These are phyloP conservation scores for Candida railenensis DNA, from an alignment of 805 yeast species.

Conservation along the genomic window DNA sequence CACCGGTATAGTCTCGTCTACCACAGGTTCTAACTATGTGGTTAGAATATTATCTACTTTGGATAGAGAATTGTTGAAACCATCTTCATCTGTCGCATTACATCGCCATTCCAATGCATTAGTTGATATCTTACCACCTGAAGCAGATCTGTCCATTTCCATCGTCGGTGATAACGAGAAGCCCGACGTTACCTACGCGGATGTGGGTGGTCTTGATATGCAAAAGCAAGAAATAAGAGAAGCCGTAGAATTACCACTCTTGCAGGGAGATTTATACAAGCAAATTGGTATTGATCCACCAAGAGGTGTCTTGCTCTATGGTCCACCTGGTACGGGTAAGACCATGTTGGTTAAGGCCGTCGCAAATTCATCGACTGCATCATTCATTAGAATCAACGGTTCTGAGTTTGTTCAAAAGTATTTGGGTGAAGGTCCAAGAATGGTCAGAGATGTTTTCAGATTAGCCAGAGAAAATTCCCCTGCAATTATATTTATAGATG, in stretches of 20 bases:
- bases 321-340: constrained; percentile 99
- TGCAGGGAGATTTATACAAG: constrained; percentile 92
- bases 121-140: constrained; percentile 97
- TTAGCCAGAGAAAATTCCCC: constrained; percentile 98
- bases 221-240: constrained; percentile 98
- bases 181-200: constrained; percentile 91
- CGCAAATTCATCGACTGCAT: constrained; percentile 93
- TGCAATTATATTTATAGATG: constrained; percentile 95
- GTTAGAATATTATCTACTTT: constrained; percentile 92
- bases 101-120: constrained; percentile 98
- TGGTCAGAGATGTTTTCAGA: constrained; percentile 98
- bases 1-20: constrained; percentile 94
- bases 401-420: constrained; percentile 98
- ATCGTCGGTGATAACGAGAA: constrained; percentile 93
- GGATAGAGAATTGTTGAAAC: constrained; percentile 90
- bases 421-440: constrained; percentile 98
- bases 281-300: constrained; percentile 99
- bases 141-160: constrained; percentile 95
- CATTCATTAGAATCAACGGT: constrained; percentile 95
- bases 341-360: constrained; percentile 99
- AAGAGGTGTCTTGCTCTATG: constrained; percentile 93
- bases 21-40: constrained; percentile 96
- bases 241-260: constrained; percentile 95
- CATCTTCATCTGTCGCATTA: constrained; percentile 92
- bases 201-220: constrained; percentile 98